These are phyloP conservation scores for Penicillium sp. DNA, from an alignment of 2,329 filamentous ascomycete genomes.

Conservation along the genomic window DNA sequence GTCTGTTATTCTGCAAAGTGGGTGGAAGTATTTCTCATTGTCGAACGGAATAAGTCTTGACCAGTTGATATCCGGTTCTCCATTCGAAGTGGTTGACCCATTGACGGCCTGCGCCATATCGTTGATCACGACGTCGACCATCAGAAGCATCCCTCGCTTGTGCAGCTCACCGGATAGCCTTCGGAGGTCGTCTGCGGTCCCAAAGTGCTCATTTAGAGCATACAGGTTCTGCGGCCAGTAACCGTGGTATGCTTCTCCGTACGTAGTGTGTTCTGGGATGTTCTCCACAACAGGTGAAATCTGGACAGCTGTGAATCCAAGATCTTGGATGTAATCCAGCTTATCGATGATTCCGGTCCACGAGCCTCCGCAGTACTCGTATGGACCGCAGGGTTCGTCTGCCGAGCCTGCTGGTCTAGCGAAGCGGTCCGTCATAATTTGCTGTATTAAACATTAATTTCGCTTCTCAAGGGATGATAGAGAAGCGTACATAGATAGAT, in stretches of 20 bases:
- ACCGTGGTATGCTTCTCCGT: slow-evolving; percentile 52
- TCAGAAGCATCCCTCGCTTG: slow-evolving; percentile 52
- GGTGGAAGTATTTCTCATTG: slow-evolving; percentile 25
- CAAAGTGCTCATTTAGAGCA: slow-evolving; percentile 52
- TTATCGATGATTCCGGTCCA: slow-evolving; percentile 62
- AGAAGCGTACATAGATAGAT: slow-evolving; percentile 54
- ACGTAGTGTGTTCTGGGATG: slow-evolving; percentile 37
- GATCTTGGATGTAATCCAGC: slow-evolving; percentile 53
- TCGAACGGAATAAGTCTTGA: slow-evolving; percentile 27
- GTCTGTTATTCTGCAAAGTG: slow-evolving; percentile 25
- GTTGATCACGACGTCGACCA: slow-evolving; percentile 56
- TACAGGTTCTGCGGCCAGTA: slow-evolving; percentile 55
- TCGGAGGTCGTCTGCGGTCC: slow-evolving; percentile 49
- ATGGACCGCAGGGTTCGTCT: slow-evolving; percentile 19
- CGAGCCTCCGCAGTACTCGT: slow-evolving; percentile 64
- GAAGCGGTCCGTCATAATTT: slow-evolving; percentile 63
- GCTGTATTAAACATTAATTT: slow-evolving; percentile 29
- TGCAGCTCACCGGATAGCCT: slow-evolving; percentile 50
- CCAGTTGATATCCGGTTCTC: slow-evolving; percentile 22
- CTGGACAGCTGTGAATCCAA: slow-evolving; percentile 49
- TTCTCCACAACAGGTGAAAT: slow-evolving; percentile 46
- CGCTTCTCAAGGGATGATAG: neutral
- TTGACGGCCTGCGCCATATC: slow-evolving; percentile 27
- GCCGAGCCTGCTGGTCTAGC: slow-evolving; percentile 52
- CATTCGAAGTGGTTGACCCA: slow-evolving; percentile 7